phyloP scores from a whole-genome alignment of 2,329 filamentous ascomycete species.

The Orbilia blumenaviensis region DNA sequence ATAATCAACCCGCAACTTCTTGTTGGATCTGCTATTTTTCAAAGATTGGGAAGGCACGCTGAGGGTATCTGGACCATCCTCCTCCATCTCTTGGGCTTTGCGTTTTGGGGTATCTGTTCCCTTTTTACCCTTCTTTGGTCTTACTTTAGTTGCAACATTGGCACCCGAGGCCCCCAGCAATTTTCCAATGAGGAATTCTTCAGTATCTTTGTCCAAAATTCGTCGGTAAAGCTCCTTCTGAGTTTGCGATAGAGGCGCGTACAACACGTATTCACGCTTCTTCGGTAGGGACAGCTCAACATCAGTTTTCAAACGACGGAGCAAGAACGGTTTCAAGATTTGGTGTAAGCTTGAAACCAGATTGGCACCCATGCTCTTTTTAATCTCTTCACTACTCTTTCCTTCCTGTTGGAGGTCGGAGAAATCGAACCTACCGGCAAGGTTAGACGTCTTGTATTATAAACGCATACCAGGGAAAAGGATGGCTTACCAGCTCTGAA shows the following conservation, averaged over 20 bases:
- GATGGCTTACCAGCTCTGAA: conserved; percentile 78
- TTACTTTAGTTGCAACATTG: background rate
- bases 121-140: conserved; percentile 19
- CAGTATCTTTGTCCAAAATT: conserved; percentile 82
- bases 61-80: conserved; percentile 6
- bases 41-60: conserved; percentile 13
- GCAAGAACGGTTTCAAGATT: conserved; percentile 87
- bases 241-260: conserved; percentile 87
- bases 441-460: background rate
- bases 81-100: conserved; percentile 35
- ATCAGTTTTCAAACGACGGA: conserved; percentile 89
- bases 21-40: conserved; percentile 42
- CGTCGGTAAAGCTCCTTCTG: conserved; percentile 90
- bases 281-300: conserved; percentile 91
- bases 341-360: conserved; percentile 88
- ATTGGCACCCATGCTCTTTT: conserved; percentile 78
- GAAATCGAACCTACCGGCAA: conserved; percentile 73
- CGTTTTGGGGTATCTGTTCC: conserved; percentile 37
- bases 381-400: conserved; percentile 78
- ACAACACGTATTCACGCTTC: conserved; percentile 95
- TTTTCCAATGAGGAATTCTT: conserved; percentile 56
- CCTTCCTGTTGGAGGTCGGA: conserved; percentile 86
- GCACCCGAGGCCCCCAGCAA: conserved; percentile 37
- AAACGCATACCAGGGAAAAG: background rate
- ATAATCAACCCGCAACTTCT: conserved; percentile 49